Evolutionary conservation across 306 rosid species (phyloP).

Genomic region (Rubus idaeus): DNA sequence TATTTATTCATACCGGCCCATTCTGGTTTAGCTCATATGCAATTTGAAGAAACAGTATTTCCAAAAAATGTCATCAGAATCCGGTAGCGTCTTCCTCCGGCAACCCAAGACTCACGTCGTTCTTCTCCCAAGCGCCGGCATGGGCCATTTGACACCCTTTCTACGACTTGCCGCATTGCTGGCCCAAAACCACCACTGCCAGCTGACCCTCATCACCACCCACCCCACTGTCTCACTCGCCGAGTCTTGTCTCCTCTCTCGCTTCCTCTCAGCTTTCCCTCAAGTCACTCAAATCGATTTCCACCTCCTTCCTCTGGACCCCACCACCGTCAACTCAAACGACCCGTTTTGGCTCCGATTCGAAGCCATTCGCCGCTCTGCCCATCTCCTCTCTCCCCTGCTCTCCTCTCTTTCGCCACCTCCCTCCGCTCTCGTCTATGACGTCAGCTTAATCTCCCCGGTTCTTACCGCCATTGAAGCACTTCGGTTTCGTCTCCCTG

Average conservation of each 20-base stretch:
- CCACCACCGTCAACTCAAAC: conserved; percentile 8
- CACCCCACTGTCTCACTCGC: conserved; percentile 45
- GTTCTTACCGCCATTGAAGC: conserved; percentile 17
- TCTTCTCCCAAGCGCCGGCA: conserved; percentile 55
- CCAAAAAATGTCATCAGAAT: not conserved
- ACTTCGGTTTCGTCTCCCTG: conserved; percentile 30
- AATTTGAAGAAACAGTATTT: not conserved
- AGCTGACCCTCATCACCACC: conserved; percentile 46
- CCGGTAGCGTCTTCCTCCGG: conserved; percentile 3
- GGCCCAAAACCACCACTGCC: conserved; percentile 31
- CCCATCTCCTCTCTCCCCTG: conserved; percentile 44
- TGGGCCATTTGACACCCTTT: conserved; percentile 58
- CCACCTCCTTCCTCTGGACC: conserved; percentile 25
- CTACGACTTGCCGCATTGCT: conserved; percentile 45
- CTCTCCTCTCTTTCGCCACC: conserved; percentile 49
- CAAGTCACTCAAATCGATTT: conserved; percentile 22
- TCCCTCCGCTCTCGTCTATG: conserved; percentile 45
- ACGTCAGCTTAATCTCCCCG: conserved; percentile 40
- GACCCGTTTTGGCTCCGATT: conserved; percentile 49
- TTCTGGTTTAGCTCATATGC: no score
- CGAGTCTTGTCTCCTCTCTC: conserved; percentile 45
- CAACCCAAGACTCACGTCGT: conserved; percentile 33
- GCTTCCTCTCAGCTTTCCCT: conserved; percentile 45
- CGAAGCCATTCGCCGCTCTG: conserved; percentile 41
- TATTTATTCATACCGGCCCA: no score